phyloP scores from a whole-genome alignment of 2,329 filamentous ascomycete genomes.

The Thermothelomyces thermophilus region DNA sequence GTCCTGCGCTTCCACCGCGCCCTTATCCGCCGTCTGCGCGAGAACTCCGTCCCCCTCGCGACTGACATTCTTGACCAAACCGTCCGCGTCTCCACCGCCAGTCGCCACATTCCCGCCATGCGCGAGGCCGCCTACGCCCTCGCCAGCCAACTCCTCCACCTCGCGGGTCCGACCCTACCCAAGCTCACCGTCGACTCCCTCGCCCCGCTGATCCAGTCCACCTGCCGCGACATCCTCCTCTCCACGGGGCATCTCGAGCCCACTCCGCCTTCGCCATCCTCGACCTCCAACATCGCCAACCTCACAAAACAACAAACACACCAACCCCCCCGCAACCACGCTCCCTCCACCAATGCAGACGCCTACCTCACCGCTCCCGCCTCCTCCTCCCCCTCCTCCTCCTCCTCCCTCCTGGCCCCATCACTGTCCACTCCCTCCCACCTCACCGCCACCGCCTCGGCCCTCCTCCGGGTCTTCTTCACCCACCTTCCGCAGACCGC shows the following conservation, averaged over 20 bases:
- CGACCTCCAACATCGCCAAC: conserved; percentile 21
- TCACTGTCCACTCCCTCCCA: conserved; percentile 32
- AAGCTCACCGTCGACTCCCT: conserved; percentile 61
- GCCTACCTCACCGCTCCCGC: conserved; percentile 54
- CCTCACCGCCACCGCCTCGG: conserved; percentile 48
- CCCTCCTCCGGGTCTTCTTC: conserved; percentile 58
- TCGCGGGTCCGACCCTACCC: conserved; percentile 59
- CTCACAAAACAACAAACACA: conserved; percentile 31
- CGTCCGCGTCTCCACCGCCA: conserved; percentile 60
- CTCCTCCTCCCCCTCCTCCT: neutral
- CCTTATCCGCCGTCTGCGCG: conserved; percentile 52
- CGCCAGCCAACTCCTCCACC: conserved; percentile 49
- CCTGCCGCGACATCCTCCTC: conserved; percentile 67
- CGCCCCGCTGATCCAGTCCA: conserved; percentile 54
- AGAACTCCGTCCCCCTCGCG: conserved; percentile 51
- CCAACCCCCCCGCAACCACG: conserved; percentile 30
- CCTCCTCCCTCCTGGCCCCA: conserved; percentile 6
- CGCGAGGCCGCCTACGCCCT: conserved; percentile 57
- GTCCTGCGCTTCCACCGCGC: conserved; percentile 56
- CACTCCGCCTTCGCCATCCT: conserved; percentile 27
- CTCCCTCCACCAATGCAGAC: conserved; percentile 58
- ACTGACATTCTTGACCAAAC: conserved; percentile 65
- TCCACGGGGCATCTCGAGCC: conserved; percentile 41
- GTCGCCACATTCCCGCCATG: conserved; percentile 46
- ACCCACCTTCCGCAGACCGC: conserved; percentile 57